A percentile compares a stretch with the other conserved stretches of the same genome.
These are phyloP conservation scores for Chloris gayana DNA, from an alignment of 176 grass and related monocot species.

Conservation along the genomic window DNA sequence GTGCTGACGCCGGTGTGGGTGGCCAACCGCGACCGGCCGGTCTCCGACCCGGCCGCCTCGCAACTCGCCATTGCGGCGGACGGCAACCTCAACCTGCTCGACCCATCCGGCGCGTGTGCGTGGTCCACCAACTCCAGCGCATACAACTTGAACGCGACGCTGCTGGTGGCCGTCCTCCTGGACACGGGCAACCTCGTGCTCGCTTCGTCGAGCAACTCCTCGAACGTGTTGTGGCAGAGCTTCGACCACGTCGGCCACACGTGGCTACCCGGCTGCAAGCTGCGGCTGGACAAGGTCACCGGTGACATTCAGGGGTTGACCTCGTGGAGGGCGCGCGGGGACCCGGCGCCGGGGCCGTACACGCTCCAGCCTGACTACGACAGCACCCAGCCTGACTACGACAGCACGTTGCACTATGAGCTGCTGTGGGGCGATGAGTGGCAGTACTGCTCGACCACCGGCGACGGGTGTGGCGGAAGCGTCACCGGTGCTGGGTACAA, in stretches of 20 bases:
- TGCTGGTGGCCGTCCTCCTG: slow-evolving; percentile 35
- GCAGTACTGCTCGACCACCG: slow-evolving; percentile 39
- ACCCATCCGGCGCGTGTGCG: background rate
- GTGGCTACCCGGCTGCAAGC: slow-evolving; percentile 58
- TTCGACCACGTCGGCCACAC: slow-evolving; percentile 63
- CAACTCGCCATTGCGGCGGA: slow-evolving; percentile 8
- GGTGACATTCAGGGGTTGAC: slow-evolving; percentile 30
- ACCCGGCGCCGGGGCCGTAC: slow-evolving; percentile 43
- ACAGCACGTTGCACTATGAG: slow-evolving; percentile 43
- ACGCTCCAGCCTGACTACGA: slow-evolving; percentile 43
- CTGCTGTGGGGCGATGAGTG: slow-evolving; percentile 28
- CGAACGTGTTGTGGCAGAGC: slow-evolving; percentile 60
- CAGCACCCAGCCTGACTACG: too few species aligned
- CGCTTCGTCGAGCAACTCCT: background rate
- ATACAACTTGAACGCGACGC: background rate
- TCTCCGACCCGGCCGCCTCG: slow-evolving; percentile 23
- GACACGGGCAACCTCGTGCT: slow-evolving; percentile 17
- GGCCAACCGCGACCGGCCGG: slow-evolving; percentile 17
- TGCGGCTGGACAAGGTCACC: slow-evolving; percentile 52
- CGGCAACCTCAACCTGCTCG: background rate
- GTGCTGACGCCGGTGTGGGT: slow-evolving; percentile 32
- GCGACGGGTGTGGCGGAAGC: slow-evolving; percentile 31
- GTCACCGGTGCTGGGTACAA: slow-evolving; percentile 36
- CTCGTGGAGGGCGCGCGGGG: slow-evolving; percentile 34
- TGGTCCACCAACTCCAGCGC: slow-evolving; percentile 39